Evolutionary conservation across 768 basidiomycete species (phyloP).

Genomic region (Lepiota brunneoincarnata): DNA sequence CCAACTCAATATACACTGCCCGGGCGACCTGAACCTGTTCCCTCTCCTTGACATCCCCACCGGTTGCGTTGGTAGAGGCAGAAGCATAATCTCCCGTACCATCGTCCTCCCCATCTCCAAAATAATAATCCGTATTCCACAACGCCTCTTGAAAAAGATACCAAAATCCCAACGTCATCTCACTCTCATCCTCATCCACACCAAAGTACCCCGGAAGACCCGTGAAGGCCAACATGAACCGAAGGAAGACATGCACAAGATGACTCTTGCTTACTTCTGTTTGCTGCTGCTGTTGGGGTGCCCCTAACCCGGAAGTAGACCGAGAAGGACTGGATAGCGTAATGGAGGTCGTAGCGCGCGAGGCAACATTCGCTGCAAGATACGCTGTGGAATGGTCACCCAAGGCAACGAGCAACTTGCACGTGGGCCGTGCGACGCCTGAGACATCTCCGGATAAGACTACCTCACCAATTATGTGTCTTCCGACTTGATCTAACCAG

Average conservation of each 20-base stretch:
- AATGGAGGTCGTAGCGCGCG: conserved; percentile 16
- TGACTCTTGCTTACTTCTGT: conserved; percentile 39
- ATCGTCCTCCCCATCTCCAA: conserved; percentile 29
- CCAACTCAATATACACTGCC: conserved; percentile 77
- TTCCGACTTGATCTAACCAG: conserved; percentile 65
- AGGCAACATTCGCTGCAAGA: conserved; percentile 67
- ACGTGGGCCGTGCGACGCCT: conserved; percentile 66
- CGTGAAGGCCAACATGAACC: conserved; percentile 70
- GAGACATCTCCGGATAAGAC: conserved; percentile 41
- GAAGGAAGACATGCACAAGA: conserved; percentile 69
- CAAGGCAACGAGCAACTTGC: conserved; percentile 76
- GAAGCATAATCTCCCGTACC: conserved; percentile 25
- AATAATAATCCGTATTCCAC: conserved; percentile 64
- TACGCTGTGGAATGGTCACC: conserved; percentile 86
- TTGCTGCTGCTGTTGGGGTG: conserved; percentile 22
- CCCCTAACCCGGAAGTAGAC: neutral
- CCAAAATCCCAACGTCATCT: conserved; percentile 87
- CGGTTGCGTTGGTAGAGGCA: conserved; percentile 17
- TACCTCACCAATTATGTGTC: conserved; percentile 36
- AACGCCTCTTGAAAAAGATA: conserved; percentile 87
- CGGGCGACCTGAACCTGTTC: conserved; percentile 58
- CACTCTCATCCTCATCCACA: conserved; percentile 84
- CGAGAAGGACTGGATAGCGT: neutral
- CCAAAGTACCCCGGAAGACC: conserved; percentile 73
- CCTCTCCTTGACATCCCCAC: conserved; percentile 20